Base-by-base conservation (phyloP, 495 filamentous ascomycete species). In the Sabuloglossum arenarium region DNA sequence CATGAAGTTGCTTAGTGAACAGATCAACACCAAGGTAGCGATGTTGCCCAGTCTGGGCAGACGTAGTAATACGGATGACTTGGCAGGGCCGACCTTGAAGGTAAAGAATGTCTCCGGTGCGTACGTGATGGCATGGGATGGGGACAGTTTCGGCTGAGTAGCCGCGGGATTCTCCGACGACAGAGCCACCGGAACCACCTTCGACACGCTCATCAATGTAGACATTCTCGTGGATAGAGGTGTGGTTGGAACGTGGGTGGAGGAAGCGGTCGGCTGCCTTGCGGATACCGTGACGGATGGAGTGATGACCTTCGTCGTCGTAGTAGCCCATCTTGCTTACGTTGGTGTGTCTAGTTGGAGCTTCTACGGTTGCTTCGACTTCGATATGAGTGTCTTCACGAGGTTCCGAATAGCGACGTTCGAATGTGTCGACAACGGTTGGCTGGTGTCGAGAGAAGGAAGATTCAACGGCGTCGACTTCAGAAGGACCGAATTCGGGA, bases 11-110 rank as follows among this genome's bases (percentile, higher is more conserved):
- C 79, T 95, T 90, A 78, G 88, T 94, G 86, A 98, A 98, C 65
- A 98, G 85, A 73, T 98, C 91, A 60, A 98, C 91, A 78, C 91
- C 91, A 56, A 97, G 85, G 82, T 97, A 98, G 68, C 91, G 87
- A 78, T 97, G 87, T 80, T 98, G 91, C 69, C 93, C 91, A 47
- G 91, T 98, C 75, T 94, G 89, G 60, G 86, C 80, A 57, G 93
- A 97, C 72, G 88, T 93, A 62, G 88, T 93, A 82, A 98, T 96
- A 66, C 89, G 89, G 79, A 98, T 98, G 69, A 98, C 90, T 80
- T 97, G 91, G 86, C 90, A 97, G 59, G 93, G 91, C 62, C 91
- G 93, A 70, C 90, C 88, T 79, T 98, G 91, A 60, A 98, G 86
- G 77, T 97, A 93, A 69, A 98, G 75, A 73, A 98, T 84, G 74